Evolutionary conservation across 495 filamentous ascomycete genomes (phyloP).

Genomic region (Neurospora africana): DNA sequence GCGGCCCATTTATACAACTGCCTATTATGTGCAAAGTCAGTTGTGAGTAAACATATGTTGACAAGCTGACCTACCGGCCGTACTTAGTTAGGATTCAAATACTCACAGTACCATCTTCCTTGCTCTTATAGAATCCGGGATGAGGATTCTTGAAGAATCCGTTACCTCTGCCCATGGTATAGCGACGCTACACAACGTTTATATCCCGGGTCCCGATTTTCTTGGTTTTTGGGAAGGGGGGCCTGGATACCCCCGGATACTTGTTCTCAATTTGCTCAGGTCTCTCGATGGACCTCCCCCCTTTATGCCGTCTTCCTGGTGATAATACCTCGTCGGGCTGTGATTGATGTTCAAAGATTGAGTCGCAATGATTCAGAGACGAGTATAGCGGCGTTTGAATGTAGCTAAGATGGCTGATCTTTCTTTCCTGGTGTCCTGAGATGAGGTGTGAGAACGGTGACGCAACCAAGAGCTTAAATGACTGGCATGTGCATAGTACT

Average conservation of each 20-base stretch:
- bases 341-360: not conserved
- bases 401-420: not conserved
- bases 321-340: not conserved
- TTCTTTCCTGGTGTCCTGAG: not conserved
- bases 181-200: not conserved
- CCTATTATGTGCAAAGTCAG: not conserved
- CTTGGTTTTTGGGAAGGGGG: not conserved
- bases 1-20: slow-evolving; percentile 23
- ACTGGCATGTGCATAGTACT: not conserved
- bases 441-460: not conserved
- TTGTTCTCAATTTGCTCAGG: not conserved
- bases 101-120: not conserved
- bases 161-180: not conserved
- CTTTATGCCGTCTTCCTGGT: not conserved
- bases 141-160: not conserved
- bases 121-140: not conserved
- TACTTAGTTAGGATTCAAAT: not conserved
- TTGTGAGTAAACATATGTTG: not conserved
- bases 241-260: not conserved
- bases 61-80: not conserved
- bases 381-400: not conserved
- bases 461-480: not conserved
- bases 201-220: not conserved
- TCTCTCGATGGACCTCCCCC: not conserved
- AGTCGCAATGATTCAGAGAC: not conserved